Percentiles rank a stretch among this genome's conserved stretches.
Evolutionary conservation across 2,329 filamentous ascomycete genomes (phyloP).

Genomic region (Fusarium xyrophilum): DNA sequence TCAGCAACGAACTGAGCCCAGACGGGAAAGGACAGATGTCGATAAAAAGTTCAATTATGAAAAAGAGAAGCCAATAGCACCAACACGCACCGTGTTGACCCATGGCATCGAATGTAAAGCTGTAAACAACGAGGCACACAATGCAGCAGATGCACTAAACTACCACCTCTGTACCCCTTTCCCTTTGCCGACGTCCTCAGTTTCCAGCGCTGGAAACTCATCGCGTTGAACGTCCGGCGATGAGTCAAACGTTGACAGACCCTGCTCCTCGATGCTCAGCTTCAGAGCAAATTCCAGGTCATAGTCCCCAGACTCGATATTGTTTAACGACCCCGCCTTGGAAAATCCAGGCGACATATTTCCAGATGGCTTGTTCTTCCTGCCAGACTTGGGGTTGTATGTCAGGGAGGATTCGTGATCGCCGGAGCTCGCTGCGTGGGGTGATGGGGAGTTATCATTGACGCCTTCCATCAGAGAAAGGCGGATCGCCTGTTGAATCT

Average conservation of each 20-base stretch:
- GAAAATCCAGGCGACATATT: slow-evolving; percentile 47
- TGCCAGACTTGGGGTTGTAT: slow-evolving; percentile 51
- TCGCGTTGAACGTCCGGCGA: slow-evolving; percentile 38
- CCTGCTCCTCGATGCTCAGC: slow-evolving; percentile 65
- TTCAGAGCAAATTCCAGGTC: slow-evolving; percentile 67
- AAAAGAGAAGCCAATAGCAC: background rate
- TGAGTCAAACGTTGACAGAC: slow-evolving; percentile 28
- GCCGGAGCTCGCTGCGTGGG: slow-evolving; percentile 53
- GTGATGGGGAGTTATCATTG: slow-evolving; percentile 55
- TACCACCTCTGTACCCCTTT: slow-evolving; percentile 46
- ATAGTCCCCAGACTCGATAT: slow-evolving; percentile 51
- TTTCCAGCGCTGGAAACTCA: slow-evolving; percentile 52
- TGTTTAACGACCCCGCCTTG: slow-evolving; percentile 40
- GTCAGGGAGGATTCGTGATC: slow-evolving; percentile 61
- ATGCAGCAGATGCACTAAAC: slow-evolving; percentile 1
- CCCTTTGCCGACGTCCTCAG: slow-evolving; percentile 54
- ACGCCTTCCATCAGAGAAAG: slow-evolving; percentile 65
- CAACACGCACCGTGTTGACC: background rate
- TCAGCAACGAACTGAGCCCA: background rate
- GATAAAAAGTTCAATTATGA: background rate
- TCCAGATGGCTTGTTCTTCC: slow-evolving; percentile 50
- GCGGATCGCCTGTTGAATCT: slow-evolving; percentile 68
- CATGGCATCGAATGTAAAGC: background rate
- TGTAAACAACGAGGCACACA: background rate
- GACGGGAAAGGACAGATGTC: background rate